Evolutionary conservation across 805 yeast species (phyloP).

Genomic region (Candida verbasci): DNA sequence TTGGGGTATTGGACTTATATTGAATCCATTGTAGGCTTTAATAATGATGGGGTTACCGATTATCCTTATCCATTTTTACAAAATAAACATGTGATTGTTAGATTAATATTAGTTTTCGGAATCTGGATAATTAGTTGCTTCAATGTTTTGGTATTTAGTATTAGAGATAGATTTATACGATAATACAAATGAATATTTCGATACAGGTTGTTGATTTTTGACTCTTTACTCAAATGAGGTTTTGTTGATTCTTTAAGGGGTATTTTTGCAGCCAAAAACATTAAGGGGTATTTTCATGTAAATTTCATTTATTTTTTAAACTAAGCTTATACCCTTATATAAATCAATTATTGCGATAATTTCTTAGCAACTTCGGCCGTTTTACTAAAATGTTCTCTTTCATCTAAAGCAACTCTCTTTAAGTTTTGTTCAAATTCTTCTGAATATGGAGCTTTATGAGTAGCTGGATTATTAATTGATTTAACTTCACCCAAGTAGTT

Average conservation of each 20-base stretch:
- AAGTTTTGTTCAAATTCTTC: slow-evolving; percentile 30
- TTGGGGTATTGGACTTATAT: slow-evolving; percentile 13
- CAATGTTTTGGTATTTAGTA: slow-evolving; percentile 1
- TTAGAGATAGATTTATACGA: not conserved
- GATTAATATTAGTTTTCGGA: slow-evolving; percentile 6
- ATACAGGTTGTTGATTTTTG: no score
- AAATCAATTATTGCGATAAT: slow-evolving; percentile 7
- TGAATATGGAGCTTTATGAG: slow-evolving; percentile 60
- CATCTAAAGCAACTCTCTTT: slow-evolving; percentile 28
- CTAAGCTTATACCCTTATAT: no score
- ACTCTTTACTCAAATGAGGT: no score
- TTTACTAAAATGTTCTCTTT: slow-evolving; percentile 29
- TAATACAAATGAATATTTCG: no score
- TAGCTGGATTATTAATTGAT: slow-evolving; percentile 43
- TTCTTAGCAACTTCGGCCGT: slow-evolving; percentile 8
- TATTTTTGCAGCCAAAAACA: no score
- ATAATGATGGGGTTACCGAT: slow-evolving; percentile 5
- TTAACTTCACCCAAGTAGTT: slow-evolving; percentile 63
- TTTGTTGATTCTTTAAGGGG: no score
- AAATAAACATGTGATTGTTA: not conserved
- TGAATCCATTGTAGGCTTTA: slow-evolving; percentile 12
- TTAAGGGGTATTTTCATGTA: no score
- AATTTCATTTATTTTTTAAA: no score
- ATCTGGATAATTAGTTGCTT: slow-evolving; percentile 6
- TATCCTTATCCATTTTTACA: slow-evolving; percentile 11